Base-by-base conservation (phyloP, 345 rosid genomes). In the Gossypium anomalum region DNA sequence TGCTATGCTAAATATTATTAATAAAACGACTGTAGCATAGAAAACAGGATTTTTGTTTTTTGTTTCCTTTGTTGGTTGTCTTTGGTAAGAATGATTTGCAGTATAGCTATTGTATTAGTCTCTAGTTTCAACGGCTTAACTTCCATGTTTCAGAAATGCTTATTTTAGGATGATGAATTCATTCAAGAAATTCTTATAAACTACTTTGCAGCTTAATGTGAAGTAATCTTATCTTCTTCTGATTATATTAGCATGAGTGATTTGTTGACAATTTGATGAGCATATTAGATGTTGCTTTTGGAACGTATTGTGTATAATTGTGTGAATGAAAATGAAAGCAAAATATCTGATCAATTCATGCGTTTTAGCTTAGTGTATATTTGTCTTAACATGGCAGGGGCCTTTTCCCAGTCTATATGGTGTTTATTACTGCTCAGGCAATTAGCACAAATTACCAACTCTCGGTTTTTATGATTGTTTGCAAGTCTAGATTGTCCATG, bases 371-470 rank as follows among this genome's bases (percentile, higher is more conserved):
- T 53, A 66, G 22, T 41, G 6, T 8, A 45, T 66, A 57, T 56
- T 7, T 75, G 15, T 10, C 16, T 34, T 59, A n/a, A 51, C 63
- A 45, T 43, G 41, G 34, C 62, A 22, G 41, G 15, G 27, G 43
- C 55, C 76, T 34, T 62, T 67, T 75, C 44, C 58, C 19, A 47
- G 38, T 51, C 67, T 44, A 47, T 16, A 49, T 63, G 48, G 58
- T 78, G 47, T 59, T 41, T 63, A 25, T 34, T 11, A 52, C 38
- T 77, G 27, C 48, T 51, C 63, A 58, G 17, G 7, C 63, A 58
- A 3, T 58, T 58, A 22, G 8, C 63, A 58, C 16, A 58, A 12
- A 13, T 11, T 22, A 12, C 17, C 19, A 60, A n/a, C 8, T 47
- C 16, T 47, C 16, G 25, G 48, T 67, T 17, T 69, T n/a, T 16